Percentiles rank a stretch among this genome's conserved stretches.
These are phyloP conservation scores for Clavariopsis aquatica DNA, from an alignment of 495 filamentous ascomycete genomes.

Conservation along the genomic window DNA sequence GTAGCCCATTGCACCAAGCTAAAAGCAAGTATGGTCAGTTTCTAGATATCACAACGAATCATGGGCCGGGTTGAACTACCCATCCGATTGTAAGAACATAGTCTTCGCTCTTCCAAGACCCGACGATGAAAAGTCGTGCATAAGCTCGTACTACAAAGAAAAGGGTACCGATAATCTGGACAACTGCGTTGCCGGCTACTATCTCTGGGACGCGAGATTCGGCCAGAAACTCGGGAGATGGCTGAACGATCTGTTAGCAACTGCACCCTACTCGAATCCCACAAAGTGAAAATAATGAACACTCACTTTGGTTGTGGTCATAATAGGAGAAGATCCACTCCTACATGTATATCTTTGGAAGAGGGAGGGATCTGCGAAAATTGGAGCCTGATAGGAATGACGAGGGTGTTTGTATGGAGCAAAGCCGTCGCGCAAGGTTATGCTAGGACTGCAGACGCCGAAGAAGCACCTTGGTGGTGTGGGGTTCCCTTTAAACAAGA, in stretches of 20 bases:
- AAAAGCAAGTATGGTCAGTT: not conserved
- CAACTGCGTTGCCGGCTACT: constrained; percentile 8
- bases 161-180: constrained; percentile 5
- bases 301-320: not conserved
- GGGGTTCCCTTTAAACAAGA: not conserved
- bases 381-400: not conserved
- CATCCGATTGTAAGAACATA: constrained; percentile 2
- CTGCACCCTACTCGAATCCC: not conserved
- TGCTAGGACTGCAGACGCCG: not conserved
- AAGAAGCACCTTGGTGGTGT: not conserved
- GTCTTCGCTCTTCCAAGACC: constrained; percentile 10
- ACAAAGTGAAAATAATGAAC: not conserved
- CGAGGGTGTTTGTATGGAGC: constrained; percentile 1
- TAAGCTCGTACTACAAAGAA: constrained; percentile 5
- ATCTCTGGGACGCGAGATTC: constrained; percentile 8
- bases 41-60: not conserved
- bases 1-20: constrained; percentile 5
- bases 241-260: not conserved
- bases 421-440: not conserved
- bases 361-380: not conserved
- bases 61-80: not conserved
- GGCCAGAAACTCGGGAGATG: not conserved
- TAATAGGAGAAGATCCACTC: not conserved
- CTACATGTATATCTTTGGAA: not conserved
- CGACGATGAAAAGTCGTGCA: constrained; percentile 7